phyloP scores from a whole-genome alignment of 352 stramenopile species.

The Blastocystis sp. region DNA sequence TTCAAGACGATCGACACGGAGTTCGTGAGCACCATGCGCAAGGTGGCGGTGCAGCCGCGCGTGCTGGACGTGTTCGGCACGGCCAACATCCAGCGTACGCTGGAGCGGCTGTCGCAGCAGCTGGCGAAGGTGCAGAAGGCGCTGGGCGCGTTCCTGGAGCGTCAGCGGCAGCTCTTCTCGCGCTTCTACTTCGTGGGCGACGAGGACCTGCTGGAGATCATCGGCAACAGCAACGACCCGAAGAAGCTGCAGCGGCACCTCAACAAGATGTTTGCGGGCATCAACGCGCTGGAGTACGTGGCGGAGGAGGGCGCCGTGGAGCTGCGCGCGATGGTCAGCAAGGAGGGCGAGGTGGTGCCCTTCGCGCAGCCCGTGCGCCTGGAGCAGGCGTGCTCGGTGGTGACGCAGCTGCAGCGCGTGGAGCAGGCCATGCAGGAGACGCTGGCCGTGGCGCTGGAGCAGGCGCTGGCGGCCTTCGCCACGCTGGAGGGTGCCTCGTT shows the following conservation, averaged over 20 bases:
- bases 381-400: slow-evolving; percentile 83
- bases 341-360: slow-evolving; percentile 94
- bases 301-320: slow-evolving; percentile 71
- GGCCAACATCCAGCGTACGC: slow-evolving; percentile 80
- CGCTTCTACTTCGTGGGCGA: slow-evolving; percentile 99
- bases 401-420: slow-evolving; percentile 91
- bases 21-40: slow-evolving; percentile 95
- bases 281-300: slow-evolving; percentile 86
- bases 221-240: slow-evolving; percentile 96
- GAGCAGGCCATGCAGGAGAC: slow-evolving; percentile 94
- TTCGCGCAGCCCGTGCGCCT: slow-evolving; percentile 88
- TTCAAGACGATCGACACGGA: slow-evolving; percentile 98
- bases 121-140: slow-evolving; percentile 98
- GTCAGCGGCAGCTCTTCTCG: slow-evolving; percentile 83
- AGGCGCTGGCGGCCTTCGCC: slow-evolving; percentile 80
- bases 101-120: slow-evolving; percentile 90
- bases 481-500: slow-evolving; percentile 82
- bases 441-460: slow-evolving; percentile 88
- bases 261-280: slow-evolving; percentile 98
- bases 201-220: slow-evolving; percentile 99
- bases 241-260: slow-evolving; percentile 91
- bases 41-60: slow-evolving; percentile 89
- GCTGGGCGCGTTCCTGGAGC: slow-evolving; percentile 98
- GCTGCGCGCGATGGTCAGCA: slow-evolving; percentile 87
- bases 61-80: slow-evolving; percentile 86